Evolutionary conservation across 176 grass and related monocot genomes (phyloP).

Genomic region (Leersia perrieri): DNA sequence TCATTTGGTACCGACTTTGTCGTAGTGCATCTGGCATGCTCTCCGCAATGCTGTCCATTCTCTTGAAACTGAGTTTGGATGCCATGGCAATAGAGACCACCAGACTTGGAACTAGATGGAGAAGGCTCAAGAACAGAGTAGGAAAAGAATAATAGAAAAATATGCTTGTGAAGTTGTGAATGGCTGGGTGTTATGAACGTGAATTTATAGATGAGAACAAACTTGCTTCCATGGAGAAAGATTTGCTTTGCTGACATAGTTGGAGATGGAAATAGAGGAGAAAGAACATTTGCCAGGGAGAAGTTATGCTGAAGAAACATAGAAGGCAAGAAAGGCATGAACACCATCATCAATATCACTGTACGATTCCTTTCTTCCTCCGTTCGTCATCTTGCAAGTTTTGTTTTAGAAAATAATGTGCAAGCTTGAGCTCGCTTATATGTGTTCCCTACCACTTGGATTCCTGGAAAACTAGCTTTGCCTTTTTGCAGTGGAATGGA

Average conservation of each 20-base stretch:
- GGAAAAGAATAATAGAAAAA: neutral
- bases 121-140: neutral
- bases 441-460: no score
- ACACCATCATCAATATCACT: slow-evolving; percentile 11
- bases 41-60: slow-evolving; percentile 79
- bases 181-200: slow-evolving; percentile 24
- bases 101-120: neutral
- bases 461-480: no score
- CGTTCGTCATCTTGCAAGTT: no score
- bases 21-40: slow-evolving; percentile 78
- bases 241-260: slow-evolving; percentile 48
- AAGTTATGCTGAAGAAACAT: slow-evolving; percentile 71
- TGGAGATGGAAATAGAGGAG: slow-evolving; percentile 46
- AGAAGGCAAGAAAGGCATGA: slow-evolving; percentile 65
- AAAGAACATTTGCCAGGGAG: slow-evolving; percentile 61
- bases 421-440: no score
- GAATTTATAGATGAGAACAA: slow-evolving; percentile 62
- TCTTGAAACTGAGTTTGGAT: slow-evolving; percentile 65
- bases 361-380: slow-evolving; percentile 37
- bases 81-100: slow-evolving; percentile 42
- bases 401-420: no score
- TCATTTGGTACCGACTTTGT: slow-evolving; percentile 97
- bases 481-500: no score
- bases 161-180: slow-evolving; percentile 32
- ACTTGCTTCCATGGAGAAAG: slow-evolving; percentile 20